Base-by-base conservation (phyloP, 257 asterid genomes). In the Petunia secreta region DNA sequence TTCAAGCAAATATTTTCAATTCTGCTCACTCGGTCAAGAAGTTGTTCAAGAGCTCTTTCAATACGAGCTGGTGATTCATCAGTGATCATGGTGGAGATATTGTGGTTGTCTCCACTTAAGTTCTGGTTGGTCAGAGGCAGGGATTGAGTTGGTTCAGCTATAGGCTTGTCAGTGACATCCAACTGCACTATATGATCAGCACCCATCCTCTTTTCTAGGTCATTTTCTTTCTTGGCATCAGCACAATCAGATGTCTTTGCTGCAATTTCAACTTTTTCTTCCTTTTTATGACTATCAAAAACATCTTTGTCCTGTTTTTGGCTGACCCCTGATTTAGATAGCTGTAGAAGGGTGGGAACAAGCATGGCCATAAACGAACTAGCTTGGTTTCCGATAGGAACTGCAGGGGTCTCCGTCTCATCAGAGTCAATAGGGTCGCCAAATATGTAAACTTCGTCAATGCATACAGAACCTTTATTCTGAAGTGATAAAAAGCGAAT, bases 341-440 rank as follows among this genome's bases (percentile, higher is more conserved):
- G 83, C 82, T 94, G 98, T 86, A 96, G 86, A 84, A 96, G 85
- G 48, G 97, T 87, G 58, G 99, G 98, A 83, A 92, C 85, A 77
- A 96, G 90, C 97, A 96, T 92, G 82, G 99, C 87, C 94, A 96
- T 87, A 68, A 96, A 83, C 81, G 98, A 87, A 88, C 89, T 91
- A 48, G 84, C 75, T 46, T 89, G 87, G 88, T 80, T 86, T 62
- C 79, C 91, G 63, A 79, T 85, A 78, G 54, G 82, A 69, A 41
- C 83, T 54, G 89, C 80, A 85, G 82, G 93, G 62, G 87, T 83
- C 78, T 84, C 95, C 57, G 87, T 63, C 80, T 88, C 92, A 82
- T 78, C 52, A 58, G 89, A 85, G 82, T 84, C 92, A 80, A 80
- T 90, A 46, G 88, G 91, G 55, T 90, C 94, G 81, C 85, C 91